Base-by-base conservation (phyloP, 2,329 filamentous ascomycete species). In the Colletotrichum sp. region DNA sequence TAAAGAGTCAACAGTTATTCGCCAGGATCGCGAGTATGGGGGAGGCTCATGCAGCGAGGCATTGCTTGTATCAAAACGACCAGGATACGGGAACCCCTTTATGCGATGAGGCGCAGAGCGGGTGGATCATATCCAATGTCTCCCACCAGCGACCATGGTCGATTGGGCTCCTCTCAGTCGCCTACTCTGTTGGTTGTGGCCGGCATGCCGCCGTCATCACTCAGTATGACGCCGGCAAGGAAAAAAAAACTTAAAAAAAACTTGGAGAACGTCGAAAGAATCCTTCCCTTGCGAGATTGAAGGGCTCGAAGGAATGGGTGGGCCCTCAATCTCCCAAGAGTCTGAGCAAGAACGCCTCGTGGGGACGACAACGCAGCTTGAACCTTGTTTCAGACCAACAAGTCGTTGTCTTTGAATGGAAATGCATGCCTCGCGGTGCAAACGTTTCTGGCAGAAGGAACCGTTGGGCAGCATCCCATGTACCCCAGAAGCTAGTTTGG, bases 41-140 rank as follows among this genome's bases (percentile, higher is more conserved):
- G 73, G 43, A 67, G 25, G 48, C 70, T 74, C 64, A 76, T 76
- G 74, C 70, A 16, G 43, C 18, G 65, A 74, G 70, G 70, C 70
- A 64, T 73, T 69, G 70, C 64, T 58, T 48, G 70, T 69, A 69
- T 69, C 70, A 73, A 39, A 69, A 48, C 48, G 34, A 32, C 70
- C 65, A 73, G 74, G 74, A 69, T 76, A 56, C 43, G 34, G 16
- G 52, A 71, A 55, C 73, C 72, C 70, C 74, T 76, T 76, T 76
- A 76, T 76, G 70, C 74, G 34, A 52, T 52, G 74, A 69, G 74
- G 70, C 74, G 73, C 70, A 56, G 58, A 73, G 73, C 22, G 32
- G 25, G 70, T 73, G 73, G 73, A 48, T 39, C 66, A 18, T 28
- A 27, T 69, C 27, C 58, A 74, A 60, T 70, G 43, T 69, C 48